phyloP scores from a whole-genome alignment of 768 basidiomycete species.

The Udeniomyces megalosporus region DNA sequence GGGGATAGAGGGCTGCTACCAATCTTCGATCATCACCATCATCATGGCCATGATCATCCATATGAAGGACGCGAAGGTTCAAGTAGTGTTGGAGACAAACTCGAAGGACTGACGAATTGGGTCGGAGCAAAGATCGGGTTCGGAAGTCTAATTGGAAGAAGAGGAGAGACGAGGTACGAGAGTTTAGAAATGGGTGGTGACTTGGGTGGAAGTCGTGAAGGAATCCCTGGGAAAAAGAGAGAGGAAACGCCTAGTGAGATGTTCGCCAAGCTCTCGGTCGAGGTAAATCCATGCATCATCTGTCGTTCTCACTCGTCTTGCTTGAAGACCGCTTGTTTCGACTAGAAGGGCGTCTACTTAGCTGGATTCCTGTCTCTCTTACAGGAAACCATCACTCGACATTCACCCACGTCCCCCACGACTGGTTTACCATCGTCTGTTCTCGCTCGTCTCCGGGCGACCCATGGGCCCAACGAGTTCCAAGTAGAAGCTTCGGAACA shows the following conservation, averaged over 20 bases:
- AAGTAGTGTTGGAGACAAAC: background rate
- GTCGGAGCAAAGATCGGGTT: background rate
- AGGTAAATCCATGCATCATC: conserved; percentile 17
- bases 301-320: background rate
- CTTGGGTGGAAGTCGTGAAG: background rate
- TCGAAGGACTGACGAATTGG: background rate
- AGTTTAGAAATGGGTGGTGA: background rate
- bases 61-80: too few species aligned
- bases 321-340: too few species aligned
- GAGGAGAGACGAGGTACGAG: background rate
- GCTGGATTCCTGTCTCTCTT: background rate
- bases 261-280: conserved; percentile 24
- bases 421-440: conserved; percentile 48
- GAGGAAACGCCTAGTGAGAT: conserved; percentile 27
- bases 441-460: conserved; percentile 46
- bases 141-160: background rate
- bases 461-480: conserved; percentile 87
- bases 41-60: too few species aligned
- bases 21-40: background rate
- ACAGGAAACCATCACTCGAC: conserved; percentile 5
- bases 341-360: too few species aligned
- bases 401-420: conserved; percentile 22
- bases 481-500: conserved; percentile 69
- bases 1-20: background rate
- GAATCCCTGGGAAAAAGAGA: background rate